Conservation (phyloP, 495 filamentous ascomycete genomes). For the Aspergillus indologenus region DNA sequence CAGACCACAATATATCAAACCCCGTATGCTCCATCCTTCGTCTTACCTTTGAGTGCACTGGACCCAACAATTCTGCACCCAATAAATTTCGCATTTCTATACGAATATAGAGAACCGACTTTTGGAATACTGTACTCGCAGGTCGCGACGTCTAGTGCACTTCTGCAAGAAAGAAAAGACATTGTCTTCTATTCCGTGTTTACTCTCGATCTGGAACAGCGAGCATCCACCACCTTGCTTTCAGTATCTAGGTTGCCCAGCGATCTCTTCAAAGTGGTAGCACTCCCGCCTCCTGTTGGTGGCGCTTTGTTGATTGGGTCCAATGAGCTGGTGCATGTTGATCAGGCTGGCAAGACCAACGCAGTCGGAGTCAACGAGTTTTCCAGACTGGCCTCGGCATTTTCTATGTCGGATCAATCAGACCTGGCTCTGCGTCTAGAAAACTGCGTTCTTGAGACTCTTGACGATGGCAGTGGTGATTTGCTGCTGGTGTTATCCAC, state of each 20-base stretch:
- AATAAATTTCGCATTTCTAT: constrained; percentile 86
- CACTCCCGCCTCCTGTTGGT: constrained; percentile 81
- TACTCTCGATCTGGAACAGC: constrained; percentile 90
- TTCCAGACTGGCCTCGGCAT: constrained; percentile 72
- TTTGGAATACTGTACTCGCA: constrained; percentile 89
- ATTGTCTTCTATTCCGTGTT: constrained; percentile 87
- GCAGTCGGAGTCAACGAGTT: constrained; percentile 94
- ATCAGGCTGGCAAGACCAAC: constrained; percentile 90
- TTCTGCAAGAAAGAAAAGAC: constrained; percentile 78
- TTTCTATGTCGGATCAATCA: constrained; percentile 80
- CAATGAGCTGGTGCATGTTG: constrained; percentile 92
- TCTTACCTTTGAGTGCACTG: constrained; percentile 77
- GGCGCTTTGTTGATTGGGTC: constrained; percentile 81
- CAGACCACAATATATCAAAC: constrained; percentile 58
- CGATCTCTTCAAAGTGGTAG: constrained; percentile 80
- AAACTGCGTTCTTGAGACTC: constrained; percentile 71
- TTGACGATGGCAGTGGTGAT: constrained; percentile 72
- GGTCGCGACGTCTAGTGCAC: constrained; percentile 62
- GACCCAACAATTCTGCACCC: constrained; percentile 84
- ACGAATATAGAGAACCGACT: constrained; percentile 96
- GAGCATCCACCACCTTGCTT: constrained; percentile 87
- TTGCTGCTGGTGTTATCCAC: constrained; percentile 77
- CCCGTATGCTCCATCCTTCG: constrained; percentile 87
- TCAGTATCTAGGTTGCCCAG: constrained; percentile 83
- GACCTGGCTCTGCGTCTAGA: constrained; percentile 78